phyloP scores from a whole-genome alignment of 2,329 filamentous ascomycete species.

The Aspergillus pseudoterreus region DNA sequence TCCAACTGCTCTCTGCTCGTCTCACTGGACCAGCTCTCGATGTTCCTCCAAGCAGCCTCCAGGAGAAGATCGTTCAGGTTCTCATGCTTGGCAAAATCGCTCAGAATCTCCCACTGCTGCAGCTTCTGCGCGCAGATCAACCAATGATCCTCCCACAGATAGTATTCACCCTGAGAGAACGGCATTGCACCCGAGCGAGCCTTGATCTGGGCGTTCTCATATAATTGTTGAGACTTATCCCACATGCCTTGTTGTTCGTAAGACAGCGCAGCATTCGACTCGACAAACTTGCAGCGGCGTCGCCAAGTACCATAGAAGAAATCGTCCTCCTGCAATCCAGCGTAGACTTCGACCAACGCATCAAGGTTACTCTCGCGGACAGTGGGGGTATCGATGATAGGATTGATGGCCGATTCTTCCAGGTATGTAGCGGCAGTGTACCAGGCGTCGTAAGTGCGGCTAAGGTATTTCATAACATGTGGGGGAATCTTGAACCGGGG shows the following conservation, averaged over 20 bases:
- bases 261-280: slow-evolving; percentile 93
- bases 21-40: slow-evolving; percentile 87
- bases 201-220: slow-evolving; percentile 95
- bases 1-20: slow-evolving; percentile 88
- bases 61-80: slow-evolving; percentile 95
- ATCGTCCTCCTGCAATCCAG: slow-evolving; percentile 87
- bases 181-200: slow-evolving; percentile 93
- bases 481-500: slow-evolving; percentile 90
- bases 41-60: slow-evolving; percentile 92
- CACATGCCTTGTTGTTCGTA: slow-evolving; percentile 99
- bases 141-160: slow-evolving; percentile 99
- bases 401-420: slow-evolving; percentile 81
- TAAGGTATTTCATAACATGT: slow-evolving; percentile 92
- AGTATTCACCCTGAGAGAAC: slow-evolving; percentile 95
- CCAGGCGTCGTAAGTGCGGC: slow-evolving; percentile 93
- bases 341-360: slow-evolving; percentile 89
- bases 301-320: slow-evolving; percentile 98
- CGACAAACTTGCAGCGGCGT: slow-evolving; percentile 89
- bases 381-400: slow-evolving; percentile 75
- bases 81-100: slow-evolving; percentile 97
- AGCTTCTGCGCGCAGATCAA: slow-evolving; percentile 95
- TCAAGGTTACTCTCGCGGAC: slow-evolving; percentile 94
- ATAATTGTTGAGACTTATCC: slow-evolving; percentile 97
- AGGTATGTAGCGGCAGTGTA: slow-evolving; percentile 90
- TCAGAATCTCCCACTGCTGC: slow-evolving; percentile 97